Conservation (phyloP, 768 basidiomycete species). For the Mrakia gelida region DNA sequence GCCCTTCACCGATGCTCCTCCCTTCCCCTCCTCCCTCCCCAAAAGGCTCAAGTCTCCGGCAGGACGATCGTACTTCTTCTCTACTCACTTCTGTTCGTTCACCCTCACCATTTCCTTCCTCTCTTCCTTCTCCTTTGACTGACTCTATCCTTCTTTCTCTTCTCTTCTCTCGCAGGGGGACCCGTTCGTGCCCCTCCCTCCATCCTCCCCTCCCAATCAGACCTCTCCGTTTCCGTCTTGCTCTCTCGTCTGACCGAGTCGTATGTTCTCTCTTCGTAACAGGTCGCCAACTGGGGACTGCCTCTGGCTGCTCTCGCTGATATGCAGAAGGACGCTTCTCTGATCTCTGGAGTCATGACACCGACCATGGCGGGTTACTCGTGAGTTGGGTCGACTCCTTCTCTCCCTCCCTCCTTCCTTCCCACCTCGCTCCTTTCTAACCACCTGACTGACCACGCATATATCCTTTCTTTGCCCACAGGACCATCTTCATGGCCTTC, state of each 20-base stretch:
- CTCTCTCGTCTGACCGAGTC: not conserved
- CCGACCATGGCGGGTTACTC: constrained; percentile 84
- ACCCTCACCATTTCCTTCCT: not conserved
- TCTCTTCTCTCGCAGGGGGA: not conserved
- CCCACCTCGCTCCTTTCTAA: not conserved
- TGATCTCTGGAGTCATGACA: constrained; percentile 97
- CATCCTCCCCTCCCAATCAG: not conserved
- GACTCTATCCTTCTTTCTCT: not conserved
- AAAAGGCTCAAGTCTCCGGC: constrained; percentile 30
- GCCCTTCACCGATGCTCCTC: not conserved
- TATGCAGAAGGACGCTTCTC: constrained; percentile 85
- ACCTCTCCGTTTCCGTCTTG: not conserved
- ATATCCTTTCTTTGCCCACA: not conserved
- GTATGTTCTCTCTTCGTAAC: not conserved
- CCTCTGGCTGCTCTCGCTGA: constrained; percentile 90
- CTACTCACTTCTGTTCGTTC: constrained; percentile 31
- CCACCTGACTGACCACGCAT: not conserved
- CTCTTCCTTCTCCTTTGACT: not conserved
- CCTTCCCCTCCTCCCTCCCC: not conserved
- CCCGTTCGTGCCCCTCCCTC: constrained; percentile 5
- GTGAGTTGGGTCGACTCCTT: constrained; percentile 53
- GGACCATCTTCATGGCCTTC: constrained; percentile 33
- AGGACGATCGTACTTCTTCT: constrained; percentile 32
- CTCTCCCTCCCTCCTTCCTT: not conserved
- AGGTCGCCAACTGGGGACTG: constrained; percentile 98